A percentile compares a stretch with the other conserved stretches of the same genome.
Evolutionary conservation across 352 stramenopile species (phyloP).

Genomic region (Pythium phragmiticola): DNA sequence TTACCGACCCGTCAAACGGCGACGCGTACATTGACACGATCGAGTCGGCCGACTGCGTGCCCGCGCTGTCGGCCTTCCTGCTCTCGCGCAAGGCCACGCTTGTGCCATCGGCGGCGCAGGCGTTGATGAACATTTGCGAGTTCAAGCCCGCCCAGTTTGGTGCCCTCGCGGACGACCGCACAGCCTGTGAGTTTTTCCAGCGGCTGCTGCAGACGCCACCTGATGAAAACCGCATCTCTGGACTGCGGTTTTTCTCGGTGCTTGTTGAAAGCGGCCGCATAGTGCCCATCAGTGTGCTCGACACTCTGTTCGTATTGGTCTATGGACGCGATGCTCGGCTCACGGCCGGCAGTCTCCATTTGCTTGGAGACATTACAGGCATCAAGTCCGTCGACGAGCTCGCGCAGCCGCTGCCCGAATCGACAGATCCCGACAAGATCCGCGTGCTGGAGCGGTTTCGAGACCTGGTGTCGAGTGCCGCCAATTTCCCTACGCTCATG

Average conservation of each 20-base stretch:
- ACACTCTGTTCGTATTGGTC: conserved; percentile 73
- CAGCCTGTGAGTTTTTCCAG: conserved; percentile 77
- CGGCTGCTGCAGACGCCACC: conserved; percentile 70
- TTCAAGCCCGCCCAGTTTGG: conserved; percentile 69
- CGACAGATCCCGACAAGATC: conserved; percentile 37
- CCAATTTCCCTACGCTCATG: conserved; percentile 69
- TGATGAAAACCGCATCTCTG: conserved; percentile 72
- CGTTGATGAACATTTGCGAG: conserved; percentile 78
- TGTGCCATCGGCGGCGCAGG: conserved; percentile 63
- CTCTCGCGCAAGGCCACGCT: conserved; percentile 67
- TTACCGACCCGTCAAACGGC: conserved; percentile 50
- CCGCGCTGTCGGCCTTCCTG: conserved; percentile 49
- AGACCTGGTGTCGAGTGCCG: conserved; percentile 54
- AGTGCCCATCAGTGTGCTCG: conserved; percentile 56
- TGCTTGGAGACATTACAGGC: conserved; percentile 53
- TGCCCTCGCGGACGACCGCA: conserved; percentile 54
- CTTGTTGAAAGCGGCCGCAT: conserved; percentile 55
- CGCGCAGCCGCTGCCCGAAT: conserved; percentile 41
- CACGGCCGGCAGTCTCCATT: conserved; percentile 48
- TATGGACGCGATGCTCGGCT: conserved; percentile 54
- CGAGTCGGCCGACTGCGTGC: conserved; percentile 14
- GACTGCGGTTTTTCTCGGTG: conserved; percentile 64
- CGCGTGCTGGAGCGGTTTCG: conserved; percentile 57
- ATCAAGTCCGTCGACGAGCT: conserved; percentile 52
- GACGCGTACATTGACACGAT: conserved; percentile 18